Percentiles rank a stretch among this genome's conserved stretches.
Conservation (phyloP, 331 rosid genomes). For the Rosa hybrid region DNA sequence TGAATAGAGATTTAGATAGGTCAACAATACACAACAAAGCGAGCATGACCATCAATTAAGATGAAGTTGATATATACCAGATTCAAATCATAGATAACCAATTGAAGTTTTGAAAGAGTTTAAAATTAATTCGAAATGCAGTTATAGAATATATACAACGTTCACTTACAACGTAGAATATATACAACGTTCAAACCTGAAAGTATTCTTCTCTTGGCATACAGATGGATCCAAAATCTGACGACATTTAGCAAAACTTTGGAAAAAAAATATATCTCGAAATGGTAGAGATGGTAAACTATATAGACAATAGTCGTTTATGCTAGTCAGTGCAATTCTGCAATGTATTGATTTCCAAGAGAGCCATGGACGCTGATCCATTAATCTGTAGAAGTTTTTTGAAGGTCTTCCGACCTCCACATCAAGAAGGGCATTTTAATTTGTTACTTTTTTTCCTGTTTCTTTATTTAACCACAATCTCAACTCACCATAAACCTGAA, state of each 20-base stretch:
- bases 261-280: conserved; percentile 1
- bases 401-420: not conserved
- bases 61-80: not conserved
- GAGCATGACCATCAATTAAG: not conserved
- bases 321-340: not conserved
- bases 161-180: no score
- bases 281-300: not conserved
- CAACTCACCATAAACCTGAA: no score
- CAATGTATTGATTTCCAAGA: not conserved
- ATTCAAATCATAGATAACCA: not conserved
- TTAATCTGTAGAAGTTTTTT: not conserved
- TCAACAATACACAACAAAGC: conserved; percentile 2
- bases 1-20: not conserved
- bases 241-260: not conserved
- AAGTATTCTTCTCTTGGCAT: not conserved
- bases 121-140: not conserved
- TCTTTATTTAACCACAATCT: no score
- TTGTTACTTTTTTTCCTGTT: no score
- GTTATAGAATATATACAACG: no score
- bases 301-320: not conserved
- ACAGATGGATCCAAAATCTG: not conserved
- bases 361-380: conserved; percentile 7
- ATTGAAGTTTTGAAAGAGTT: not conserved
- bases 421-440: no score
- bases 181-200: conserved; percentile 21